Base-by-base conservation (phyloP, 331 rosid genomes). In the Dryas integrifolia region DNA sequence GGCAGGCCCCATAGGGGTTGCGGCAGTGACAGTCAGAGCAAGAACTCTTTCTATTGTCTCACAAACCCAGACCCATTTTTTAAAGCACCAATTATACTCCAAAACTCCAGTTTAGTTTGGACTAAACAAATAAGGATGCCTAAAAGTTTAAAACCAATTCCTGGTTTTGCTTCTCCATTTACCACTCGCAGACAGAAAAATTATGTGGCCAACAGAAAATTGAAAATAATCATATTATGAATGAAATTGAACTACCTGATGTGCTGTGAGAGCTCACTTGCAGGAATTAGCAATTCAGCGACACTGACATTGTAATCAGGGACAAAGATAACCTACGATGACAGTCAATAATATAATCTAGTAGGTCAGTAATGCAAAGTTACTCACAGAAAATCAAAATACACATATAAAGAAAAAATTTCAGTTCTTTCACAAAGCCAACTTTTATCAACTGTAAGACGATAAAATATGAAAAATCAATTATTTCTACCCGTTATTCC, bases 301-400 rank as follows among this genome's bases (percentile, higher is more conserved):
- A 84, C 96, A 79, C 96, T 95, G 69, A 95, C 99, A 73, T 95
- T 91, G 87, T 95, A 95, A 77, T 95, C 98, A 38, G 97, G 99
- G 77, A 95, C 92, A 65, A 94, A 91, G 79, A 94, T 69, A 73
- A 94, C 98, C 97, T 94, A 78, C 69, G 40, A 78, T 13, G 52
- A 67, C 69, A n/a, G 70, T 43, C 55, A 46, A 76, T 72, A 44
- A 4, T 79, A 65, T 26, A 65, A 64, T 5, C 8, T 15, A 43
- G 45, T 49, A 26, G 30, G 47, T 58, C 9, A 60, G 41, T 72
- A 26, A 9, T 24, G 18, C 53, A 58, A 26, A 66, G 8, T 39
- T 58, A 72, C 35, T 66, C 26, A 16, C 43, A 65, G 73, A 12
- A 35, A 35, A 6, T 39, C 12, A 67, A 60, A 65, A 61, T 16